Evolutionary conservation across 768 basidiomycete genomes (phyloP).

Genomic region (Lactarius akahatsu): DNA sequence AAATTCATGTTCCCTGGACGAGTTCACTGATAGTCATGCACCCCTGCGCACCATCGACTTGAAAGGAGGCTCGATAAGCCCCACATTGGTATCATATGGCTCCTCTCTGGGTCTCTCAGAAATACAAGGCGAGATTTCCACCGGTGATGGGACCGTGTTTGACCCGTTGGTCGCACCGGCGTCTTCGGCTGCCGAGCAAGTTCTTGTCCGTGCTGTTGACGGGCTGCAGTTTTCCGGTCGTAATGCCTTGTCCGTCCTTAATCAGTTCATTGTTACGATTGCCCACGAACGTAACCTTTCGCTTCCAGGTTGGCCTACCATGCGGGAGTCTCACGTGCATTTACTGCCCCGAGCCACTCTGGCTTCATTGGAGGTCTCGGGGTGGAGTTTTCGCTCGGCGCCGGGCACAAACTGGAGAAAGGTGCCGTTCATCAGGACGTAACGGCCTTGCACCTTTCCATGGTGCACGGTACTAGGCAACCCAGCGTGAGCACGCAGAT

Average conservation of each 20-base stretch:
- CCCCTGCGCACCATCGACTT: slow-evolving; percentile 51
- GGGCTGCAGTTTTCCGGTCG: slow-evolving; percentile 69
- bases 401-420: slow-evolving; percentile 40
- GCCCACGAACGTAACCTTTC: slow-evolving; percentile 7
- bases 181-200: slow-evolving; percentile 51
- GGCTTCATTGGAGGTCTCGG: slow-evolving; percentile 44
- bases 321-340: slow-evolving; percentile 46
- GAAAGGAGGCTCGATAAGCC: slow-evolving; percentile 65
- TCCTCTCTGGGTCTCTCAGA: slow-evolving; percentile 68
- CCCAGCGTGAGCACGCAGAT: slow-evolving; percentile 77
- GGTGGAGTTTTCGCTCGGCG: slow-evolving; percentile 45
- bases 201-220: slow-evolving; percentile 66
- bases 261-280: background rate
- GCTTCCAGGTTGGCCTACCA: slow-evolving; percentile 60
- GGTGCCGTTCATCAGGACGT: slow-evolving; percentile 45
- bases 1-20: slow-evolving; percentile 33
- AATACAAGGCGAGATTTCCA: slow-evolving; percentile 65
- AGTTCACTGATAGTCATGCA: slow-evolving; percentile 30
- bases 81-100: slow-evolving; percentile 72
- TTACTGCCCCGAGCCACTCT: slow-evolving; percentile 34
- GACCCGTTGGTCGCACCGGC: slow-evolving; percentile 51
- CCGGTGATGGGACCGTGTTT: slow-evolving; percentile 61
- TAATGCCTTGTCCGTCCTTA: slow-evolving; percentile 60
- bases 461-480: slow-evolving; percentile 36
- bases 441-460: slow-evolving; percentile 46